These are phyloP conservation scores for Daphne laureola DNA, from an alignment of 441 rosid genomes.

Conservation along the genomic window DNA sequence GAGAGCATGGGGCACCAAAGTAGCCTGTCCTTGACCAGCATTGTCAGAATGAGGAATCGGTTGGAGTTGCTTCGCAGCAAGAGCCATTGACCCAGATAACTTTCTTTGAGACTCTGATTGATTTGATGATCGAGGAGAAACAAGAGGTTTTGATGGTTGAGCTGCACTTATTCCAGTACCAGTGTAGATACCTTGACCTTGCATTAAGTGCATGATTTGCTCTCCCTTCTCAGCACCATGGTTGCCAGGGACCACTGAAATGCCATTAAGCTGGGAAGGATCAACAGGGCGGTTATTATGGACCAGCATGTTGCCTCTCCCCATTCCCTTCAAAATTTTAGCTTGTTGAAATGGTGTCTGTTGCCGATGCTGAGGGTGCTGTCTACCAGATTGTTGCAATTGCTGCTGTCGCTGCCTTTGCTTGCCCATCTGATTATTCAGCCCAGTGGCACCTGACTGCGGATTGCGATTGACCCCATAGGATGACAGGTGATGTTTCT, in stretches of 20 bases:
- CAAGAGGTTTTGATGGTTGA: conserved; percentile 58
- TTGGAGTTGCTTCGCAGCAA: conserved; percentile 44
- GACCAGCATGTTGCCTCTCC: conserved; percentile 65
- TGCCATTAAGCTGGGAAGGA: conserved; percentile 73
- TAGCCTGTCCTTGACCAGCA: conserved; percentile 50
- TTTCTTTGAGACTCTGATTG: conserved; percentile 53
- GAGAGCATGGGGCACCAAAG: conserved; percentile 42
- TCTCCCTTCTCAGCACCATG: conserved; percentile 71
- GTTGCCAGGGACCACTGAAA: conserved; percentile 45
- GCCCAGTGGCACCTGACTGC: conserved; percentile 46
- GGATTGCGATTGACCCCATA: conserved; percentile 54
- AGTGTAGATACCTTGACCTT: conserved; percentile 57
- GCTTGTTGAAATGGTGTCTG: conserved; percentile 57
- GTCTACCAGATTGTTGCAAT: conserved; percentile 79
- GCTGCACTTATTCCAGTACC: conserved; percentile 42
- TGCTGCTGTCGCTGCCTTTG: conserved; percentile 63
- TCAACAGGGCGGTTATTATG: conserved; percentile 63
- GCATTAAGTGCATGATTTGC: conserved; percentile 46
- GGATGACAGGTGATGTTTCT: conserved; percentile 58
- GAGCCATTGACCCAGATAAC: conserved; percentile 37
- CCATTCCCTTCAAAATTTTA: conserved; percentile 69
- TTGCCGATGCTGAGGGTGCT: conserved; percentile 78
- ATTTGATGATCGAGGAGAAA: conserved; percentile 48
- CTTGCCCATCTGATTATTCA: conserved; percentile 75
- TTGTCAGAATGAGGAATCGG: conserved; percentile 60